These are phyloP conservation scores for Bigelowiella natans DNA, from an alignment of 78 protist genomes.

Conservation along the genomic window DNA sequence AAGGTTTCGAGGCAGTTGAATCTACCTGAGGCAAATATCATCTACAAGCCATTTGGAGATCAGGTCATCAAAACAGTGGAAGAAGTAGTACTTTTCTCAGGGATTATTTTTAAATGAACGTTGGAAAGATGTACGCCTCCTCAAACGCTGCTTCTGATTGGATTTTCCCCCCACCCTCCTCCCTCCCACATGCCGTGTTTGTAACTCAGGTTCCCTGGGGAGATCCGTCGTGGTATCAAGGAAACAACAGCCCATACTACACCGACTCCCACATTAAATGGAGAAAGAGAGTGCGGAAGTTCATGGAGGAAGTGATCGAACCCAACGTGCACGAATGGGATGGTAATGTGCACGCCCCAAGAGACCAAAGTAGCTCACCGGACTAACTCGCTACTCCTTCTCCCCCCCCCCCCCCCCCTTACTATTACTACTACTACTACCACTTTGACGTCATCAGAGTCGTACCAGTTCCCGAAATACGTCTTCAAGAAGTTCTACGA, in stretches of 20 bases:
- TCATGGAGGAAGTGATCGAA: slow-evolving; percentile 42
- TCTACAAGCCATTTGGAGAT: too few relatives aligned
- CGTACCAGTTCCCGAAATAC: too few relatives aligned
- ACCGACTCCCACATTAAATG: slow-evolving; percentile 34
- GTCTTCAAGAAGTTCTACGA: neutral
- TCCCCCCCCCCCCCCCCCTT: neutral
- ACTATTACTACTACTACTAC: neutral
- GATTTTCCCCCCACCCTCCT: too few relatives aligned
- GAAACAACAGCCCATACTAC: slow-evolving; percentile 33
- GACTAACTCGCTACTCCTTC: neutral
- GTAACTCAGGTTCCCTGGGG: slow-evolving; percentile 26
- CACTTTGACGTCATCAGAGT: too few relatives aligned
- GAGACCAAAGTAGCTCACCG: neutral
- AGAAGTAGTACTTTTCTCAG: too few relatives aligned
- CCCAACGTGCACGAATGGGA: slow-evolving; percentile 52
- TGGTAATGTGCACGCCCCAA: neutral
- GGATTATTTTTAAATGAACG: too few relatives aligned
- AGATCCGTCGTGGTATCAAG: slow-evolving; percentile 50
- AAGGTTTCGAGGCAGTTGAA: too few relatives aligned
- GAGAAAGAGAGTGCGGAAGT: slow-evolving; percentile 22
- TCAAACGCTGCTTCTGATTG: too few relatives aligned
- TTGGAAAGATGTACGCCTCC: too few relatives aligned
- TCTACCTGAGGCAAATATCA: too few relatives aligned
- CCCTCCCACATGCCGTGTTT: too few relatives aligned
- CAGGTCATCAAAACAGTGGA: too few relatives aligned